Percentiles rank a stretch among this genome's conserved stretches.
Conservation (phyloP, 1,284 basidiomycete genomes). For the Sporisorium sorghi region DNA sequence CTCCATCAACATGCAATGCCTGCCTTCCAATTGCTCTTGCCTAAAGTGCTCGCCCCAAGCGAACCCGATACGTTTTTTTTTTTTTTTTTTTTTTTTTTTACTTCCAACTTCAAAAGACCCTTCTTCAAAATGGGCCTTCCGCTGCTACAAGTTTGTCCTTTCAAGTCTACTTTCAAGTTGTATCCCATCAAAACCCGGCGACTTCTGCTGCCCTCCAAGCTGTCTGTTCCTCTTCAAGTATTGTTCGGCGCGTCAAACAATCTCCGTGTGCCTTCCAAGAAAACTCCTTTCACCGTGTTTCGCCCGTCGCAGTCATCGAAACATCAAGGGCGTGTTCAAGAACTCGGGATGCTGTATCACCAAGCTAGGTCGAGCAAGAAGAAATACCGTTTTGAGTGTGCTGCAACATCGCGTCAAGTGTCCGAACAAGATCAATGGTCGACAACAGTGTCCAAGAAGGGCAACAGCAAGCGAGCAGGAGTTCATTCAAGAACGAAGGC, state of each 20-base stretch:
- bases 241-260: neutral
- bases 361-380: neutral
- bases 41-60: neutral
- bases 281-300: no score
- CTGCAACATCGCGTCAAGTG: neutral
- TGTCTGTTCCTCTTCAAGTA: slow-evolving; percentile 5
- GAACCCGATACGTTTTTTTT: neutral
- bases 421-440: no score
- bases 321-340: no score
- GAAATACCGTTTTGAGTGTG: neutral
- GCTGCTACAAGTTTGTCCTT: slow-evolving; percentile 7
- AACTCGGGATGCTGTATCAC: no score
- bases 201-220: neutral
- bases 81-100: no score
- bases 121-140: neutral
- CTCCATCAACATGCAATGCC: no score
- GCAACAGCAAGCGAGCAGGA: neutral
- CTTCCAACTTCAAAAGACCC: neutral
- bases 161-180: slow-evolving; percentile 1
- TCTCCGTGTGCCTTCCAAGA: no score
- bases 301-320: no score
- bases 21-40: no score
- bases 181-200: neutral
- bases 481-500: no score
- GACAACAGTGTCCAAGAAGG: no score